A percentile compares a stretch with the other conserved stretches of the same genome.
Conservation (phyloP, 805 yeast species). For the Ogataea haglerorum region DNA sequence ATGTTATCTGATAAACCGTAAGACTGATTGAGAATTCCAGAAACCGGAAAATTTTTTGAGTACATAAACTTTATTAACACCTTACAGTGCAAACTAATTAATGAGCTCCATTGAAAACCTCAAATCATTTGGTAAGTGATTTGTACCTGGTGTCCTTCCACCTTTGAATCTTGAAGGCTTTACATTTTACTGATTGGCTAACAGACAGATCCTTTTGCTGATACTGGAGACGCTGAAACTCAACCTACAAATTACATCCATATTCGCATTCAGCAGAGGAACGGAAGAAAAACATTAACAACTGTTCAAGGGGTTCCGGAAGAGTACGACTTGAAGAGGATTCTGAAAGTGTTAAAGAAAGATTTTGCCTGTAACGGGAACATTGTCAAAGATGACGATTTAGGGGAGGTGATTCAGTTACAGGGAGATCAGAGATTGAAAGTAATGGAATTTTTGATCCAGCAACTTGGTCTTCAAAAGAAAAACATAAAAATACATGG, state of each 20-base stretch:
- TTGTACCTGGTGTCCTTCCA: background rate
- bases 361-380: conserved; percentile 99
- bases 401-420: conserved; percentile 95
- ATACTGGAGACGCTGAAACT: conserved; percentile 98
- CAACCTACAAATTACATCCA: conserved; percentile 95
- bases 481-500: conserved; percentile 98
- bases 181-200: background rate
- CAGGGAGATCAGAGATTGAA: conserved; percentile 99
- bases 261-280: conserved; percentile 98
- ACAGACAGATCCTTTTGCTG: conserved; percentile 90
- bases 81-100: conserved; percentile 24
- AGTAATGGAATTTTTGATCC: conserved; percentile 86
- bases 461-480: conserved; percentile 86
- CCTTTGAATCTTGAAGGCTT: background rate
- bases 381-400: conserved; percentile 91
- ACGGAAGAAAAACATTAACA: conserved; percentile 97
- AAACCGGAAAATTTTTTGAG: conserved; percentile 2
- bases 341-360: conserved; percentile 89
- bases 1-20: too few relatives aligned
- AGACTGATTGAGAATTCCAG: background rate
- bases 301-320: conserved; percentile 97
- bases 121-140: conserved; percentile 63
- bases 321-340: conserved; percentile 92
- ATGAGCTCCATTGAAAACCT: conserved; percentile 92
- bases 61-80: background rate